phyloP scores from a whole-genome alignment of 108 stramenopile species.

The Skeletonema potamos region DNA sequence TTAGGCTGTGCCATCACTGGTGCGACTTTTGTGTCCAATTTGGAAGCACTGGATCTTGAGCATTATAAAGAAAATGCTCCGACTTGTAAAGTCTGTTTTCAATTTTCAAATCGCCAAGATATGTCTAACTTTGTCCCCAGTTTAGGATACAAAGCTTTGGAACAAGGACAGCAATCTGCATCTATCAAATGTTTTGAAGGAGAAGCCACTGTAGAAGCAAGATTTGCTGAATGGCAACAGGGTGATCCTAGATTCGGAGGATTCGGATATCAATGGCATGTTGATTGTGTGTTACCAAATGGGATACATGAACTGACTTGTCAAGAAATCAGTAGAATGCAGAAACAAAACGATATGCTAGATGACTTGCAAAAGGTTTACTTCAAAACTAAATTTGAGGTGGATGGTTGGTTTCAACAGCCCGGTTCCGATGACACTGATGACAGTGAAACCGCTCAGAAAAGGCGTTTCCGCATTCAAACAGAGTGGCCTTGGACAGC shows the following conservation, averaged over 20 bases:
- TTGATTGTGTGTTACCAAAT: conserved; percentile 27
- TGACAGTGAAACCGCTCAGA: not conserved
- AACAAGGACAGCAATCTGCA: not conserved
- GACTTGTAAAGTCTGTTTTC: conserved; percentile 25
- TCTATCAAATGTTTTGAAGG: conserved; percentile 18
- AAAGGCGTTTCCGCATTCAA: not conserved
- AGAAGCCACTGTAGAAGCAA: not conserved
- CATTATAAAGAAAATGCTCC: not conserved
- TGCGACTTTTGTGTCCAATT: conserved; percentile 10
- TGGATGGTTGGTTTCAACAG: not conserved
- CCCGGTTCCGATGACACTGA: not conserved
- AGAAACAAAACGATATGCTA: not conserved
- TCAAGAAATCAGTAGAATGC: conserved; percentile 18
- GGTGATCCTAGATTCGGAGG: conserved; percentile 4
- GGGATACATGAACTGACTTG: conserved; percentile 23
- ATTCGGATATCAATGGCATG: conserved; percentile 28
- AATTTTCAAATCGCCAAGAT: conserved; percentile 17
- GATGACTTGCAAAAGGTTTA: conserved; percentile 6
- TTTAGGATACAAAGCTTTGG: not conserved
- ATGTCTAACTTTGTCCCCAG: not conserved
- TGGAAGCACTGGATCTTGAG: not conserved
- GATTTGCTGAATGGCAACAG: conserved; percentile 21
- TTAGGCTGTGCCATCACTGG: conserved; percentile 19
- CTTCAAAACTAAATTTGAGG: not conserved
- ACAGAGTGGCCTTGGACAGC: conserved; percentile 26